These are phyloP conservation scores for Malus sylvestris DNA, from an alignment of 306 rosid genomes.

Conservation along the genomic window DNA sequence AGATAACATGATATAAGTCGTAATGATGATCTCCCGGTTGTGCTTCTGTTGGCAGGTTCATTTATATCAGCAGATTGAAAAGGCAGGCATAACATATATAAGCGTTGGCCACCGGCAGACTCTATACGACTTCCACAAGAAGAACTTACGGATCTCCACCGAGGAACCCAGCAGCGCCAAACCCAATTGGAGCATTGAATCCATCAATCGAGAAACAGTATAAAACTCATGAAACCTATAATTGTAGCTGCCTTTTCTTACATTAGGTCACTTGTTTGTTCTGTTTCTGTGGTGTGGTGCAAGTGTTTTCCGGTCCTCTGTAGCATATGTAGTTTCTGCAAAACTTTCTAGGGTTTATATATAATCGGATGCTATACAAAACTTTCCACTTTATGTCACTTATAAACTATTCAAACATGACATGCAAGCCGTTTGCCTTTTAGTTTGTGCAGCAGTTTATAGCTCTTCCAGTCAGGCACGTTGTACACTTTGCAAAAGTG, in stretches of 20 bases:
- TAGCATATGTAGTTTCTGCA: background rate
- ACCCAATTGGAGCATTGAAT: constrained; percentile 57
- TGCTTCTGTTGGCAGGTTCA: constrained; percentile 48
- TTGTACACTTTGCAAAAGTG: no score
- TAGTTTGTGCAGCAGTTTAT: no score
- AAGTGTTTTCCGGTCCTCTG: background rate
- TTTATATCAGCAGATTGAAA: constrained; percentile 58
- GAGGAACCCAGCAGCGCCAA: constrained; percentile 23
- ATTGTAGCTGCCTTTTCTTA: background rate
- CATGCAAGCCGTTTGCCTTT: background rate
- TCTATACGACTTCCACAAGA: constrained; percentile 47
- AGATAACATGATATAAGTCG: background rate
- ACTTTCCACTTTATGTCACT: background rate
- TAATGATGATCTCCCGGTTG: background rate
- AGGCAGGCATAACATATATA: constrained; percentile 71
- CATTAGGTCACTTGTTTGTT: background rate
- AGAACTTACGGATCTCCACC: constrained; percentile 45
- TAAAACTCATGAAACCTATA: constrained; percentile 13
- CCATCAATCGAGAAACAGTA: constrained; percentile 25
- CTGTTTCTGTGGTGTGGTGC: background rate
- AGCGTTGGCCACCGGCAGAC: constrained; percentile 83
- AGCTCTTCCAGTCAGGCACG: no score
- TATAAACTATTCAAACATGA: background rate
- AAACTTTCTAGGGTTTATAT: background rate
- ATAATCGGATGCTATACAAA: no score